phyloP scores from a whole-genome alignment of 352 stramenopile species.

The Phytophthora brassicae region DNA sequence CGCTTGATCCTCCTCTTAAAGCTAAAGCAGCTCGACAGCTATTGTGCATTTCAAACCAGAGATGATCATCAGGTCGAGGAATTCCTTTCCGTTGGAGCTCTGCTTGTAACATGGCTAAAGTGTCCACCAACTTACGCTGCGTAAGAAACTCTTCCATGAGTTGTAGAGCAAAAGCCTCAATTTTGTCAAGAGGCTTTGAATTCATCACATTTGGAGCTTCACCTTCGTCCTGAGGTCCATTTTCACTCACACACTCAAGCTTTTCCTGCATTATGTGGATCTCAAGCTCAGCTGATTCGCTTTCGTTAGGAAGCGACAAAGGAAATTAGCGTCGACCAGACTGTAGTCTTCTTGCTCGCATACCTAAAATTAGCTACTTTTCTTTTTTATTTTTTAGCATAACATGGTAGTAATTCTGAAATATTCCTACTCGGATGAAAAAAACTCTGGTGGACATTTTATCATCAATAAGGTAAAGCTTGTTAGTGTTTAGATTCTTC shows the following conservation, averaged over 20 bases:
- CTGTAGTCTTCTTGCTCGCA: too few species aligned
- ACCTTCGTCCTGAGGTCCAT: slow-evolving; percentile 10
- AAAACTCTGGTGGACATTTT: too few species aligned
- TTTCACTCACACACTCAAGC: slow-evolving; percentile 13
- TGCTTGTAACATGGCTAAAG: slow-evolving; percentile 29
- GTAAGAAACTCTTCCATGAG: slow-evolving; percentile 65
- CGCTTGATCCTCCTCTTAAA: slow-evolving; percentile 14
- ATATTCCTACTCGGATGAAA: too few species aligned
- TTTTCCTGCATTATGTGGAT: neutral
- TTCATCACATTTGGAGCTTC: neutral
- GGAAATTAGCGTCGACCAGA: too few species aligned
- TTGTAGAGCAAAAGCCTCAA: slow-evolving; percentile 48
- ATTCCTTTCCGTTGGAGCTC: slow-evolving; percentile 43
- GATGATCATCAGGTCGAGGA: slow-evolving; percentile 22
- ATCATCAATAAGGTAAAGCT: slow-evolving; percentile 40
- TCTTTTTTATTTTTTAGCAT: too few species aligned
- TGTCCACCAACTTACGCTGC: slow-evolving; percentile 39
- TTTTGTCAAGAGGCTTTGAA: slow-evolving; percentile 22
- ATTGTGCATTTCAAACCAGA: slow-evolving; percentile 68
- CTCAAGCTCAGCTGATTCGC: neutral
- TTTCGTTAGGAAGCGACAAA: too few species aligned
- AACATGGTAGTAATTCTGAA: too few species aligned
- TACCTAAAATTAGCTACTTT: neutral
- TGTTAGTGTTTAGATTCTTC: slow-evolving; percentile 32
- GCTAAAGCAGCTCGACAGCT: slow-evolving; percentile 44